phyloP scores from a whole-genome alignment of 805 yeast species.

The Hanseniaspora meyeri region DNA sequence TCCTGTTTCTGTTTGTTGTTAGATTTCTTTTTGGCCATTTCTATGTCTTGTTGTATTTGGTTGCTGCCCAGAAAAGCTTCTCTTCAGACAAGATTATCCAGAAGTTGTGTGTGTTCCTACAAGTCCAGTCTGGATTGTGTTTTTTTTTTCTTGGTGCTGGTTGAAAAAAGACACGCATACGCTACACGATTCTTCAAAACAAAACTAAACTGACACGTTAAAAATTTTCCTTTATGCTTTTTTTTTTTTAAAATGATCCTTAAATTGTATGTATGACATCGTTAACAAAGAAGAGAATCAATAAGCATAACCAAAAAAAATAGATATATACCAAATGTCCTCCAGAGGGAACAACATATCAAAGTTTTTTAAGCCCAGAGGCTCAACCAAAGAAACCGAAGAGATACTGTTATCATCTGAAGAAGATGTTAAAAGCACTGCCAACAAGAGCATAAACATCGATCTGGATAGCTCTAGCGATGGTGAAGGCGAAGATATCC shows the following conservation, averaged over 20 bases:
- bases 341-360: background rate
- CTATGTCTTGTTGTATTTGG: background rate
- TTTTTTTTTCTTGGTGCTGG: background rate
- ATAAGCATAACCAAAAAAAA: background rate
- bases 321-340: background rate
- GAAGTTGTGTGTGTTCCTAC: background rate
- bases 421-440: background rate
- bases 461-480: constrained; percentile 10
- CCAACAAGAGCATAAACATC: background rate
- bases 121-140: background rate
- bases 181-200: background rate
- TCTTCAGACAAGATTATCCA: too few species aligned
- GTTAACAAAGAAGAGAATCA: background rate
- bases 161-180: background rate
- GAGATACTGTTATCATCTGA: background rate
- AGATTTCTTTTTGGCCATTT: constrained; percentile 1
- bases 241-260: background rate
- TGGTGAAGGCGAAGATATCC: constrained; percentile 14
- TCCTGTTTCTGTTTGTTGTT: background rate
- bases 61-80: too few species aligned
- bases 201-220: background rate
- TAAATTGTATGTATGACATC: background rate
- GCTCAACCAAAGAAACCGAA: background rate
- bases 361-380: constrained; percentile 3
- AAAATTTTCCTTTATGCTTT: background rate